These are phyloP conservation scores for Medicago truncatula DNA, from an alignment of 306 rosid genomes.

Conservation along the genomic window DNA sequence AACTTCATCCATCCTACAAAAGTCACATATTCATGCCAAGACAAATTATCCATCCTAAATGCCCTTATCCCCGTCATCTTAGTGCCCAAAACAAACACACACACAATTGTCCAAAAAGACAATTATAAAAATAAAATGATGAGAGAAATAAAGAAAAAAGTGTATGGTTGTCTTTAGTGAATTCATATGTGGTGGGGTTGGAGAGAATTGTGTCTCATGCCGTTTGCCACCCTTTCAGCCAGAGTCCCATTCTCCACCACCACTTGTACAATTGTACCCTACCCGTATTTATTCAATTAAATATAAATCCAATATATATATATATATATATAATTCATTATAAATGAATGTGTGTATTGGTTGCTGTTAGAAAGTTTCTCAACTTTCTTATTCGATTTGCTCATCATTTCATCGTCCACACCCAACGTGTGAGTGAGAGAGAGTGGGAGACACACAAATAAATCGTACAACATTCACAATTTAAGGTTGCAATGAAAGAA, in stretches of 20 bases:
- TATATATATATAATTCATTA: not conserved
- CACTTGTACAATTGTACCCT: slow-evolving; percentile 10
- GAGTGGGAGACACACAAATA: slow-evolving; percentile 24
- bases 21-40: not conserved
- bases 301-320: not conserved
- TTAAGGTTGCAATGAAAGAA: slow-evolving; percentile 31
- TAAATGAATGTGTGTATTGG: not conserved
- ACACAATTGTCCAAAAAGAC: not conserved
- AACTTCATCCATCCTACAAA: not conserved
- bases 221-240: slow-evolving; percentile 15
- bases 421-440: slow-evolving; percentile 42
- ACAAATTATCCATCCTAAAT: no score
- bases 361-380: slow-evolving; percentile 34
- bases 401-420: slow-evolving; percentile 50
- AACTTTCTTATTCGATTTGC: slow-evolving; percentile 35
- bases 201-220: slow-evolving; percentile 35
- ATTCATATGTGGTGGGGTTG: slow-evolving; percentile 34
- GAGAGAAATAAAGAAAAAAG: slow-evolving; percentile 31
- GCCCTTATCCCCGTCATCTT: no score
- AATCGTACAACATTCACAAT: slow-evolving; percentile 40
- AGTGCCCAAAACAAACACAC: not conserved
- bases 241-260: slow-evolving; percentile 11
- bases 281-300: not conserved
- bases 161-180: slow-evolving; percentile 40
- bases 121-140: not conserved